phyloP scores from a whole-genome alignment of 2,329 filamentous ascomycete genomes.

The Colletotrichum sp. region DNA sequence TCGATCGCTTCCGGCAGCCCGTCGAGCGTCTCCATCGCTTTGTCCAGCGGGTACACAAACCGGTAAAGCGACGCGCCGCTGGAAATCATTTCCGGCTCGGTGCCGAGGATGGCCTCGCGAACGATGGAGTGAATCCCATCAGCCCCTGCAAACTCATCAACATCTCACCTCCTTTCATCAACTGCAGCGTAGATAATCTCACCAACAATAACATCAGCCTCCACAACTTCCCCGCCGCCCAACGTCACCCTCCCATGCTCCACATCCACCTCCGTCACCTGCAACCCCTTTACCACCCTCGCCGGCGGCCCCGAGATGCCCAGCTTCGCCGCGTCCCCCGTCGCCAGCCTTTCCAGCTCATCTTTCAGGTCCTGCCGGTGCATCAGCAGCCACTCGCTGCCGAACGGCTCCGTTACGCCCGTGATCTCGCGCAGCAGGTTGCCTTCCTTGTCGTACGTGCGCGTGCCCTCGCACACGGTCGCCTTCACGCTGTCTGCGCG shows the following conservation, averaged over 20 bases:
- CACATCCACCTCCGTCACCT: background rate
- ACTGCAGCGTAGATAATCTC: background rate
- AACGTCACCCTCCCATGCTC: background rate
- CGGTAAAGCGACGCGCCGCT: constrained; percentile 10
- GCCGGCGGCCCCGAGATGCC: constrained; percentile 7
- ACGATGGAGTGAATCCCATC: constrained; percentile 16
- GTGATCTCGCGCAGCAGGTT: constrained; percentile 14
- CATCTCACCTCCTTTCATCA: background rate
- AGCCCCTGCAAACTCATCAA: background rate
- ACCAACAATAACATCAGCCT: constrained; percentile 9
- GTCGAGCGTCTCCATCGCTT: background rate
- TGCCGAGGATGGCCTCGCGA: background rate
- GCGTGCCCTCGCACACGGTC: constrained; percentile 1
- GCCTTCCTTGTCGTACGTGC: constrained; percentile 10
- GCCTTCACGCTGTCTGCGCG: background rate
- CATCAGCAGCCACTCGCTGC: constrained; percentile 14
- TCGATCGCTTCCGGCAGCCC: constrained; percentile 2
- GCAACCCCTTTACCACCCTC: background rate
- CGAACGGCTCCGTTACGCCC: constrained; percentile 12
- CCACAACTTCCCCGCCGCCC: background rate
- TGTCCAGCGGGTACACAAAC: background rate
- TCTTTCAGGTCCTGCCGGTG: background rate
- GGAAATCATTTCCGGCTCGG: background rate
- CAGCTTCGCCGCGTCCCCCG: constrained; percentile 8
- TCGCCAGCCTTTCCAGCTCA: constrained; percentile 1